These are phyloP conservation scores for Termitomyces sp. DNA, from an alignment of 768 basidiomycete species.

Conservation along the genomic window DNA sequence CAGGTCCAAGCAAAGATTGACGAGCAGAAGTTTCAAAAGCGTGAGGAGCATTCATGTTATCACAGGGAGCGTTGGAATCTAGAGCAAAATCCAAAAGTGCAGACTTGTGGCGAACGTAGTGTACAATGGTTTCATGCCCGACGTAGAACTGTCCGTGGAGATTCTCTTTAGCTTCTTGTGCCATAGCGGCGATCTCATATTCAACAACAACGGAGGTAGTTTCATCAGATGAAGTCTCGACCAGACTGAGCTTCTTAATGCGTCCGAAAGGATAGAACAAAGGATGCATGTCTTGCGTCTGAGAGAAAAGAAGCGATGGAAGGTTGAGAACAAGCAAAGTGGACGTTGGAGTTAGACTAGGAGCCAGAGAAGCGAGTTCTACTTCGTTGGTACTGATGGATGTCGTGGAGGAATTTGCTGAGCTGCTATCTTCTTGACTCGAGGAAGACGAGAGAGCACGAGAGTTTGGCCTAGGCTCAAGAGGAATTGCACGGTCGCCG, in stretches of 20 bases:
- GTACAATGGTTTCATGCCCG: slow-evolving; percentile 31
- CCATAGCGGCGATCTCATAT: slow-evolving; percentile 47
- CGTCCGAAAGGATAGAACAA: slow-evolving; percentile 68
- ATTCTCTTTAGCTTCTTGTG: slow-evolving; percentile 59
- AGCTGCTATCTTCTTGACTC: slow-evolving; percentile 16
- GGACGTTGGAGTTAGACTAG: slow-evolving; percentile 36
- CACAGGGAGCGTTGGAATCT: slow-evolving; percentile 8
- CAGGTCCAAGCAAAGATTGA: slow-evolving; percentile 13
- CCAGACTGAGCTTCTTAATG: slow-evolving; percentile 57
- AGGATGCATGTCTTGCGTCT: slow-evolving; percentile 63
- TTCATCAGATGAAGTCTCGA: slow-evolving; percentile 30
- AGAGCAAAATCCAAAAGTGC: slow-evolving; percentile 16
- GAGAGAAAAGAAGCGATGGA: slow-evolving; percentile 61
- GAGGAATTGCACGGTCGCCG: slow-evolving; percentile 65
- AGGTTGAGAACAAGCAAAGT: slow-evolving; percentile 61
- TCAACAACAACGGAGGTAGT: slow-evolving; percentile 59
- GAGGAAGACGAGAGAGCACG: slow-evolving; percentile 12
- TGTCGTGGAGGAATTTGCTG: slow-evolving; percentile 28
- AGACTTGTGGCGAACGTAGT: slow-evolving; percentile 24
- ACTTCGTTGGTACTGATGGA: slow-evolving; percentile 27
- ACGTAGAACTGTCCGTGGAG: slow-evolving; percentile 63
- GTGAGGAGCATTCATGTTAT: slow-evolving; percentile 11
- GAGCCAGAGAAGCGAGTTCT: slow-evolving; percentile 25
- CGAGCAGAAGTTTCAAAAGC: slow-evolving; percentile 12
- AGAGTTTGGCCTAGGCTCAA: slow-evolving; percentile 39